phyloP scores from a whole-genome alignment of 306 rosid genomes.

The Prunus kanzakura region DNA sequence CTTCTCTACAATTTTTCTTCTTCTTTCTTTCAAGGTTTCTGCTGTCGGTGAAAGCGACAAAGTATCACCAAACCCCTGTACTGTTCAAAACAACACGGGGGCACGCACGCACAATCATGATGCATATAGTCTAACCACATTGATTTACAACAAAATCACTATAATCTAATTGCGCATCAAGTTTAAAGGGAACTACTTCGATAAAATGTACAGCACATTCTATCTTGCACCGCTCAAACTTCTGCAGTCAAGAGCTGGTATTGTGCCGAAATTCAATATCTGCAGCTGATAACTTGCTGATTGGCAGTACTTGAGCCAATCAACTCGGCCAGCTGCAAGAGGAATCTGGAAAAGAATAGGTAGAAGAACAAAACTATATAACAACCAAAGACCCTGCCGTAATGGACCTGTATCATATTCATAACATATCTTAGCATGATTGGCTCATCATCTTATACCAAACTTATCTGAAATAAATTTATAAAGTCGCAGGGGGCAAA shows the following conservation, averaged over 20 bases:
- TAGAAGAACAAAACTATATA: background rate
- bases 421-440: background rate
- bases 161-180: background rate
- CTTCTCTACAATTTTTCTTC: background rate
- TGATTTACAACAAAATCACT: background rate
- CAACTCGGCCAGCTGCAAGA: conserved; percentile 84
- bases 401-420: background rate
- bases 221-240: conserved; percentile 62
- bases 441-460: background rate
- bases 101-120: background rate
- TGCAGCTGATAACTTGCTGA: conserved; percentile 88
- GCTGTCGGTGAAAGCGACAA: background rate
- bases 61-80: too few relatives aligned
- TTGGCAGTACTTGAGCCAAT: conserved; percentile 49
- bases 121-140: background rate
- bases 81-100: too few relatives aligned
- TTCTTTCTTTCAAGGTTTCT: background rate
- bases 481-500: background rate
- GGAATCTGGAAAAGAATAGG: background rate
- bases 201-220: conserved; percentile 58
- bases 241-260: conserved; percentile 80
- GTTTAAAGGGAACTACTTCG: background rate
- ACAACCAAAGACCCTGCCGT: background rate
- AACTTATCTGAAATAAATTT: background rate
- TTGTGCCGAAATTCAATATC: conserved; percentile 37